Evolutionary conservation across 805 yeast genomes (phyloP).

Genomic region (Candida sakaeoensis): DNA sequence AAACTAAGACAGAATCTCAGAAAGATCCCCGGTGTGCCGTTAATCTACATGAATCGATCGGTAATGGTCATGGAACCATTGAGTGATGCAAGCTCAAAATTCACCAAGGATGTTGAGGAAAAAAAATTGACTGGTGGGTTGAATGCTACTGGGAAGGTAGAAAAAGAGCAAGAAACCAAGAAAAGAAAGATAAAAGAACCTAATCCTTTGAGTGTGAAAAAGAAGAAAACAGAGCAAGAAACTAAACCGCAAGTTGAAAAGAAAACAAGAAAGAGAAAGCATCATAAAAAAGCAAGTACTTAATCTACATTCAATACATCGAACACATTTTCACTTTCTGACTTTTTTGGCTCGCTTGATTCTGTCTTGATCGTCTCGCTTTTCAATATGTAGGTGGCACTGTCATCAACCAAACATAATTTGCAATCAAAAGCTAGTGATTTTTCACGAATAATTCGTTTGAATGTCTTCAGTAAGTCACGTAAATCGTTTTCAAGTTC

Average conservation of each 20-base stretch:
- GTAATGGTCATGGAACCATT: slow-evolving; percentile 97
- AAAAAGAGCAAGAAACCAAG: slow-evolving; percentile 25
- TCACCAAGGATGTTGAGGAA: slow-evolving; percentile 48
- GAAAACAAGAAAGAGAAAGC: slow-evolving; percentile 21
- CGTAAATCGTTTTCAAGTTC: slow-evolving; percentile 43
- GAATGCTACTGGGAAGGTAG: slow-evolving; percentile 49
- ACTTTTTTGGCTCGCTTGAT: background rate
- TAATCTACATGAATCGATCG: slow-evolving; percentile 80
- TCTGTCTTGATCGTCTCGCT: slow-evolving; percentile 11
- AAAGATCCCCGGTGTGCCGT: slow-evolving; percentile 82
- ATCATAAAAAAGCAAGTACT: slow-evolving; percentile 13
- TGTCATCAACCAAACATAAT: slow-evolving; percentile 39
- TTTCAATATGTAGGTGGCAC: slow-evolving; percentile 17
- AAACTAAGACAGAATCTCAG: slow-evolving; percentile 67
- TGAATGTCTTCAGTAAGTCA: slow-evolving; percentile 33
- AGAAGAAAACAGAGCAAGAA: slow-evolving; percentile 43
- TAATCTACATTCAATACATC: slow-evolving; percentile 6
- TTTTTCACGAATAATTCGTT: slow-evolving; percentile 28
- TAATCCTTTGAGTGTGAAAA: slow-evolving; percentile 86
- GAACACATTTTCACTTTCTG: slow-evolving; percentile 7
- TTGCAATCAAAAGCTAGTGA: slow-evolving; percentile 50
- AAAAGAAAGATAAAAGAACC: slow-evolving; percentile 77
- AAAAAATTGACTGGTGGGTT: slow-evolving; percentile 74
- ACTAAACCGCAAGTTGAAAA: slow-evolving; percentile 9
- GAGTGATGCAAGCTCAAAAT: slow-evolving; percentile 58